Percentiles rank a stretch among this genome's conserved stretches.
These are phyloP conservation scores for Coemansia furcata DNA, from an alignment of 192 early-diverging fungal genomes.

Conservation along the genomic window DNA sequence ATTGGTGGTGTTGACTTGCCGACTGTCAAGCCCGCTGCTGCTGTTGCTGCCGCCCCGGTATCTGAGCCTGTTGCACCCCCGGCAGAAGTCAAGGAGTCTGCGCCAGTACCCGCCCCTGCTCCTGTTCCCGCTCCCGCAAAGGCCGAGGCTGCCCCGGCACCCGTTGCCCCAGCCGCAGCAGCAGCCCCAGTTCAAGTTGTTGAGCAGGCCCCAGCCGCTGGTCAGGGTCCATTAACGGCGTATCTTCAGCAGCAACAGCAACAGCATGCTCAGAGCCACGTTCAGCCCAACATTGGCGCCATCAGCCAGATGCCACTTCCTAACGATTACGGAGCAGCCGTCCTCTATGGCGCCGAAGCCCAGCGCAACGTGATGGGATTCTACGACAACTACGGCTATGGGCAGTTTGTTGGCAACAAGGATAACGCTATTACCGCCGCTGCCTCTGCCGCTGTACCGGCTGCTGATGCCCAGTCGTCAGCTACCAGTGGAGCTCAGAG, in stretches of 20 bases:
- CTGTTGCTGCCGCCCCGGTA: conserved; percentile 42
- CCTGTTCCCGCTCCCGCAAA: conserved; percentile 4
- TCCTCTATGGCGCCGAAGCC: conserved; percentile 63
- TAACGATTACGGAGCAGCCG: conserved; percentile 59
- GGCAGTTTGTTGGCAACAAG: conserved; percentile 49
- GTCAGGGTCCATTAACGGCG: not conserved
- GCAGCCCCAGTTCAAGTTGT: conserved; percentile 3
- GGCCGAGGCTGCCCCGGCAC: conserved; percentile 12
- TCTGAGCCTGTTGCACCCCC: conserved; percentile 22
- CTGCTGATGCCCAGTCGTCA: conserved; percentile 46
- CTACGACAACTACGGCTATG: conserved; percentile 50
- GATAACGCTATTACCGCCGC: conserved; percentile 31
- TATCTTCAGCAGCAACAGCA: conserved; percentile 47
- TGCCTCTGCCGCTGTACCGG: conserved; percentile 26
- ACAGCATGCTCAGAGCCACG: conserved; percentile 25
- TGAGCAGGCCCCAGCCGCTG: conserved; percentile 3
- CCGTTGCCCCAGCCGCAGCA: conserved; percentile 17
- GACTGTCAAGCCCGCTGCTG: conserved; percentile 49
- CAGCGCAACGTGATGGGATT: conserved; percentile 65
- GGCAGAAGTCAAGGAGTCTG: conserved; percentile 20
- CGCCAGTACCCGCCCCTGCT: conserved; percentile 6
- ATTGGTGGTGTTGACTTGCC: conserved; percentile 54
- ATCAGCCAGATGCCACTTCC: conserved; percentile 54
- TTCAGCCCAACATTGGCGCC: conserved; percentile 25
- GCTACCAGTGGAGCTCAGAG: conserved; percentile 59